Percentiles rank a stretch among this genome's conserved stretches.
These are phyloP conservation scores for Hymenoscyphus salicellus DNA, from an alignment of 2,329 filamentous ascomycete species.

Conservation along the genomic window DNA sequence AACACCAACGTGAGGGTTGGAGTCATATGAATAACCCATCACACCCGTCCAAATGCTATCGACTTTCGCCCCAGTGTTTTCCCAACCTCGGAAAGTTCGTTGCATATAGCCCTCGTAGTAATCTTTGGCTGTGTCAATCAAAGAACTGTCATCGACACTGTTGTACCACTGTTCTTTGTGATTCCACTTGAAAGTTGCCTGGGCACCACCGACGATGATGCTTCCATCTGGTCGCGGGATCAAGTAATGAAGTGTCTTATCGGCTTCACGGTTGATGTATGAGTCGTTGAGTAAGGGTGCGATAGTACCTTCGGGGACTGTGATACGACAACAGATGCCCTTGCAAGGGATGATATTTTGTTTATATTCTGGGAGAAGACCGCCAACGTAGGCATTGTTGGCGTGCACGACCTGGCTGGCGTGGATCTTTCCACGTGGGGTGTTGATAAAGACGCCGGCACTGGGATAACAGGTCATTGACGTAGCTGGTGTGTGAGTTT, in stretches of 20 bases:
- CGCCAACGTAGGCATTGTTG: slow-evolving; percentile 61
- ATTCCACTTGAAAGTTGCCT: slow-evolving; percentile 32
- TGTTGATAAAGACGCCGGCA: slow-evolving; percentile 41
- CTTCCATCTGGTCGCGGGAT: slow-evolving; percentile 34
- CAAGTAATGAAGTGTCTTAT: slow-evolving; percentile 55
- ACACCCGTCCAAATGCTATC: slow-evolving; percentile 34
- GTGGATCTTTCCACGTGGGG: slow-evolving; percentile 51
- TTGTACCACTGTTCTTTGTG: slow-evolving; percentile 43
- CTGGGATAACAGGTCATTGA: slow-evolving; percentile 20
- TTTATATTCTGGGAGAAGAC: slow-evolving; percentile 47
- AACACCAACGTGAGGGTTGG: slow-evolving; percentile 43
- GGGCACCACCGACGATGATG: slow-evolving; percentile 42
- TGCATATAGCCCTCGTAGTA: slow-evolving; percentile 52
- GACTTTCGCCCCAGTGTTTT: slow-evolving; percentile 40
- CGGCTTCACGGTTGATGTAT: slow-evolving; percentile 32
- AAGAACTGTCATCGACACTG: slow-evolving; percentile 44
- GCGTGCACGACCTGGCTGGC: slow-evolving; percentile 58
- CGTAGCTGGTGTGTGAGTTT: slow-evolving; percentile 49
- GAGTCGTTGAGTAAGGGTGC: slow-evolving; percentile 4
- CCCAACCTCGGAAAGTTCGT: slow-evolving; percentile 48
- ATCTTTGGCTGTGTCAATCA: slow-evolving; percentile 42
- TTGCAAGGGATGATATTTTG: slow-evolving; percentile 57
- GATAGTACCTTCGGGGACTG: neutral
- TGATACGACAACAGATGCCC: slow-evolving; percentile 35
- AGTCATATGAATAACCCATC: slow-evolving; percentile 44